phyloP scores from a whole-genome alignment of 441 rosid genomes.

The Erysimum cheiri region DNA sequence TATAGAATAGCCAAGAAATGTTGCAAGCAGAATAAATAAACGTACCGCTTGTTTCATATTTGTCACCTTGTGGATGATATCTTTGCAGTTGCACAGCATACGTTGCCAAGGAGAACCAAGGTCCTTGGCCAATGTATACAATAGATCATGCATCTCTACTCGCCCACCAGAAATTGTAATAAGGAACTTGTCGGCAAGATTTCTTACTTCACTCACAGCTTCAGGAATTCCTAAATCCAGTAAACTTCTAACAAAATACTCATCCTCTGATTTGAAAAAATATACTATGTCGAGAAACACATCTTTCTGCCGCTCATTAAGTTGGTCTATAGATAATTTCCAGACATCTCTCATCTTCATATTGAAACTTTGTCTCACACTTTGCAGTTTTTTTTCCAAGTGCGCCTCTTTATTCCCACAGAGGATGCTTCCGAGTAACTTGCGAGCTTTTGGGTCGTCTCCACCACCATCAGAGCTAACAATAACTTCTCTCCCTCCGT shows the following conservation, averaged over 20 bases:
- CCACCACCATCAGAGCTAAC: no score
- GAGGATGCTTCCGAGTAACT: neutral
- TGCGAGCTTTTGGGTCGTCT: no score
- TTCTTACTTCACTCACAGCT: constrained; percentile 8
- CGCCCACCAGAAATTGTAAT: neutral
- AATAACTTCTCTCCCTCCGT: no score
- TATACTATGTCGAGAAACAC: constrained; percentile 8
- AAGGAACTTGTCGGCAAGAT: constrained; percentile 14
- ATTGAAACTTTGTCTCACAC: neutral
- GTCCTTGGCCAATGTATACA: neutral
- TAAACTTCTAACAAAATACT: neutral
- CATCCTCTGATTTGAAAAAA: constrained; percentile 30
- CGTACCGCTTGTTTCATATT: neutral
- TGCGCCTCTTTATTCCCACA: neutral
- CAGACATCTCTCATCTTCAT: neutral
- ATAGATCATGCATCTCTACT: constrained; percentile 22
- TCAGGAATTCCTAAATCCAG: constrained; percentile 1
- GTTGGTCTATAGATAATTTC: neutral
- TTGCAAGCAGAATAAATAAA: neutral
- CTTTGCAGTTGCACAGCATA: neutral
- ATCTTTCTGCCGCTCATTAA: neutral
- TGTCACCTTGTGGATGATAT: neutral
- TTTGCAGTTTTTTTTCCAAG: neutral
- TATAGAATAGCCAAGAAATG: neutral
- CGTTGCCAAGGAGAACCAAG: neutral